Conservation (phyloP, 2,329 filamentous ascomycete genomes). For the Coleophoma eucalyptorum region DNA sequence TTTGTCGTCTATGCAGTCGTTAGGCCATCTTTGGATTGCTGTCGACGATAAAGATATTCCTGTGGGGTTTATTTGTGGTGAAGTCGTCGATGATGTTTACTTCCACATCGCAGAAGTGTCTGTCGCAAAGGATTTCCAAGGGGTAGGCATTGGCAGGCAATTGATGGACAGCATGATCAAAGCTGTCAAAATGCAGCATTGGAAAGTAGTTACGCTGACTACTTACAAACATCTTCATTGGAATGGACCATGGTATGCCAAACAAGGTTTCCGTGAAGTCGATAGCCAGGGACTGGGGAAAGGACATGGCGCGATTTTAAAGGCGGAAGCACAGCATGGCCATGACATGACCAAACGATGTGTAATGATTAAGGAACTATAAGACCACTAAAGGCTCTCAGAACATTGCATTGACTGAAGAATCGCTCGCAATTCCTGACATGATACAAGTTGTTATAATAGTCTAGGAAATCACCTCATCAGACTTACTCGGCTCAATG, state of each 20-base stretch:
- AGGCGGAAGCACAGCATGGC: conserved; percentile 19
- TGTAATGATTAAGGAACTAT: conserved; percentile 15
- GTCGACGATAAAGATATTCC: conserved; percentile 20
- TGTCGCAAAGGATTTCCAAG: conserved; percentile 21
- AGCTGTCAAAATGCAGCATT: conserved; percentile 20
- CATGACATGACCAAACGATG: conserved; percentile 20
- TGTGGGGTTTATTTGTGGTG: conserved; percentile 23
- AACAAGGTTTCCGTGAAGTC: conserved; percentile 22
- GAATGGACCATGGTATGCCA: conserved; percentile 26
- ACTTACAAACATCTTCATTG: conserved; percentile 22
- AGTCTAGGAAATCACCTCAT: too few species aligned
- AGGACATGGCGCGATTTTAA: conserved; percentile 18
- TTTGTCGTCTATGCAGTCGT: conserved; percentile 15
- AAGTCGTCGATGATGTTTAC: conserved; percentile 18
- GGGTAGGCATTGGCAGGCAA: conserved; percentile 23
- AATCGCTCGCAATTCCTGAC: too few species aligned
- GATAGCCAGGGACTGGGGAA: conserved; percentile 16
- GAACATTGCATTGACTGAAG: too few species aligned
- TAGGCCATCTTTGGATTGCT: conserved; percentile 24
- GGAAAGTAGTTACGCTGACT: conserved; percentile 22
- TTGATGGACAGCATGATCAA: conserved; percentile 23
- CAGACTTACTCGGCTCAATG: too few species aligned
- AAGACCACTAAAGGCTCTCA: not conserved
- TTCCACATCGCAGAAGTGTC: conserved; percentile 27
- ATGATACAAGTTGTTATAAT: too few species aligned